Base-by-base conservation (phyloP, 768 basidiomycete species). In the Auricularia auricula-judae region DNA sequence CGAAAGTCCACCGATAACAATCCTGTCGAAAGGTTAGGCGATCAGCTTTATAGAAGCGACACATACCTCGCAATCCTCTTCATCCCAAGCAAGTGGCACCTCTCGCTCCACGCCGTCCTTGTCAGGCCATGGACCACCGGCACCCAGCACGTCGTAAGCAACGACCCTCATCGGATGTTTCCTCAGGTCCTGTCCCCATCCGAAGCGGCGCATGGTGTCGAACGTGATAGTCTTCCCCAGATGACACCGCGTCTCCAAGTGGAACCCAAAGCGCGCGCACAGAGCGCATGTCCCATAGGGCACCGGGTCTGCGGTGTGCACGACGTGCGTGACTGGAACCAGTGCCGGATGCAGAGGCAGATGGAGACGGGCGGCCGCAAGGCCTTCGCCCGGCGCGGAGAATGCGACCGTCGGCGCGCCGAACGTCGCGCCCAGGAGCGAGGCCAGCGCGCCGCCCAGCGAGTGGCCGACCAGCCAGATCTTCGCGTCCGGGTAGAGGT, bases 321-420 rank as follows among this genome's bases (percentile, higher is more conserved):
- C 87, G 61, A 88, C 77, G 68, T 85, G 84, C 0, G 74, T 77
- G 42, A 33, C 51, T 69, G 84, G 70, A 68, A 93, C 93, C 0
- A 93, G 91, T 39, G 86, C 82, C 12, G 39, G 39, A 7, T 42
- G 39, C 12, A 42, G 8, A 1, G 93, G 94, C 18, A 98, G 79
- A 75, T 97, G 95, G 14, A 98, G 79, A 36, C 94, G 81, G 35
- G 73, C 70, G 1, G 94, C 83, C 1, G 96, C 89, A 68, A 93
- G 78, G 71, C 78, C 84, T 68, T 98, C 96, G 14, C 92, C 93
- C 0, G 93, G 93, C 18, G 93, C 79, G 77, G 97, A 93, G 71
- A 95, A 94, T 0, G 93, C 79, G 35, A 98, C 89, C 16, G 82
- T 88, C 0, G 96, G 95, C 0, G 81, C 80, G 18, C 96, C 96